A percentile compares a stretch with the other conserved stretches of the same genome.
Evolutionary conservation across 2,329 filamentous ascomycete species (phyloP).

Genomic region (Raffaelea arxii): DNA sequence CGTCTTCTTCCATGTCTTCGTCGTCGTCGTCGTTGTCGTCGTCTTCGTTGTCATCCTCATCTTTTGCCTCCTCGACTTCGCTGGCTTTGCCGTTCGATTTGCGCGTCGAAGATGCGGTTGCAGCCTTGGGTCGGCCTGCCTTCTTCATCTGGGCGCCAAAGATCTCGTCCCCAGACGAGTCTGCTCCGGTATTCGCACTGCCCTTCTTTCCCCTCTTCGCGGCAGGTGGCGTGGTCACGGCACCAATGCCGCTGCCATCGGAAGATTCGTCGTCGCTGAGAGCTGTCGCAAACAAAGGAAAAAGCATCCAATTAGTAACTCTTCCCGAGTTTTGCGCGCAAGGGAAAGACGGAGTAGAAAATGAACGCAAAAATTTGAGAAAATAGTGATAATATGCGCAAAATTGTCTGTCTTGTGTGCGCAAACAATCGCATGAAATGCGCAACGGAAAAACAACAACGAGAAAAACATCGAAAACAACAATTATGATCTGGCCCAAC

Average conservation of each 20-base stretch:
- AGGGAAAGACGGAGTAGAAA: background rate
- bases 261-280: constrained; percentile 33
- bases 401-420: no score
- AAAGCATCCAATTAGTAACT: background rate
- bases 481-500: background rate
- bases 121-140: constrained; percentile 7
- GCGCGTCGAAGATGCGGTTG: background rate
- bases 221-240: constrained; percentile 14
- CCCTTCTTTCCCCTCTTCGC: constrained; percentile 12
- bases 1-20: constrained; percentile 29
- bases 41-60: constrained; percentile 8
- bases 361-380: background rate
- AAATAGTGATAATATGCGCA: background rate
- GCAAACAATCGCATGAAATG: background rate
- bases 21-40: constrained; percentile 21
- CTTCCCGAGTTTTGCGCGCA: background rate
- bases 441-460: background rate
- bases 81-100: constrained; percentile 9
- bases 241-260: constrained; percentile 18
- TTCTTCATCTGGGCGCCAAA: constrained; percentile 15
- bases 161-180: constrained; percentile 16
- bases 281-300: constrained; percentile 15
- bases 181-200: constrained; percentile 24
- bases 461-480: background rate
- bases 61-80: constrained; percentile 7